Evolutionary conservation across 2,329 filamentous ascomycete species (phyloP).

Genomic region (Colletotrichum sp.): DNA sequence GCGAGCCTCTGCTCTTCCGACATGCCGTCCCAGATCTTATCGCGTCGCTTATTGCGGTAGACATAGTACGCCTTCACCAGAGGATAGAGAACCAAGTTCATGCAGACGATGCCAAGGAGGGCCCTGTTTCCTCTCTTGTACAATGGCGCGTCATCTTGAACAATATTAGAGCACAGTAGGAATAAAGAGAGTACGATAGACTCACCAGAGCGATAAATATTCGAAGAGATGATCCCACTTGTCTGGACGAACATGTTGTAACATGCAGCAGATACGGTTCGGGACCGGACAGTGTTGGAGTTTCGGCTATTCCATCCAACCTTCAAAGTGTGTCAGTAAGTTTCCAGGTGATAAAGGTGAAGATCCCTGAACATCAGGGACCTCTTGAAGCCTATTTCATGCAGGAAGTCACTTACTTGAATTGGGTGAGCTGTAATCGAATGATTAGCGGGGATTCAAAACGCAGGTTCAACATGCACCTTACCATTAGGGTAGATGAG

Average conservation of each 20-base stretch:
- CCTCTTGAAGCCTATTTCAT: rapidly evolving
- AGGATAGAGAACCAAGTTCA: constrained; percentile 34
- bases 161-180: constrained; percentile 21
- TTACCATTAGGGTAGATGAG: constrained; percentile 38
- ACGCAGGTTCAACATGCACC: not conserved
- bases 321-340: not conserved
- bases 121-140: constrained; percentile 61
- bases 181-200: constrained; percentile 33
- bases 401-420: constrained; percentile 25
- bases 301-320: constrained; percentile 58
- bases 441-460: constrained; percentile 24
- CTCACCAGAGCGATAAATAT: constrained; percentile 42
- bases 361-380: rapidly evolving
- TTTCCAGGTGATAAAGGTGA: too few relatives aligned
- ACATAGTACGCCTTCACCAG: constrained; percentile 37
- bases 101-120: constrained; percentile 52
- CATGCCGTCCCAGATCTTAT: constrained; percentile 33
- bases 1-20: constrained; percentile 27
- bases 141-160: constrained; percentile 42
- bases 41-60: constrained; percentile 34
- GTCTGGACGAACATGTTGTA: constrained; percentile 63
- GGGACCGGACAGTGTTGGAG: constrained; percentile 63
- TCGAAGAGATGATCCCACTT: constrained; percentile 43
- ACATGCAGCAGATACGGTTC: constrained; percentile 67
- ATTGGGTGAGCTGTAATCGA: constrained; percentile 44